phyloP scores from a whole-genome alignment of 2,329 filamentous ascomycete species.

The Orbilia oligospora region DNA sequence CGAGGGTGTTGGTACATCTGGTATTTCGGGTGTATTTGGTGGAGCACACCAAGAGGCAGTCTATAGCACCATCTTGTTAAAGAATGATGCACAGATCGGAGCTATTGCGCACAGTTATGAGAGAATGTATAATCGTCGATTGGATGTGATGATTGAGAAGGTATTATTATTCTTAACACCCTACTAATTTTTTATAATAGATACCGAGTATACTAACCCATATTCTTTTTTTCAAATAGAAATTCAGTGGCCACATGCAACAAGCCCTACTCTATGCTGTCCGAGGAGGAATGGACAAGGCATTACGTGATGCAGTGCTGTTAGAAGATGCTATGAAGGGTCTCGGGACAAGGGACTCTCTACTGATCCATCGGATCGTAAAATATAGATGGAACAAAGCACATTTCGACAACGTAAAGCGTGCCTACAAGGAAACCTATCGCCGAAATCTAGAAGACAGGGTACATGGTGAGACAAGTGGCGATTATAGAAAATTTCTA shows the following conservation, averaged over 20 bases:
- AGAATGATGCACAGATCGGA: slow-evolving; percentile 84
- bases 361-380: slow-evolving; percentile 82
- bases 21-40: slow-evolving; percentile 83
- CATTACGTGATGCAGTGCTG: slow-evolving; percentile 75
- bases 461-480: slow-evolving; percentile 86
- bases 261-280: slow-evolving; percentile 84
- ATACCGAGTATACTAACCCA: background rate
- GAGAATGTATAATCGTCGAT: slow-evolving; percentile 77
- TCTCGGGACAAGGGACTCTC: slow-evolving; percentile 85
- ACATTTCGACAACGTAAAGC: slow-evolving; percentile 82
- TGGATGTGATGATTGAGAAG: slow-evolving; percentile 82
- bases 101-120: slow-evolving; percentile 84
- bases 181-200: background rate
- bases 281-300: slow-evolving; percentile 81
- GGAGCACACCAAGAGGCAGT: slow-evolving; percentile 68
- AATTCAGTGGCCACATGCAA: slow-evolving; percentile 94
- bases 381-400: slow-evolving; percentile 85
- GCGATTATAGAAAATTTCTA: slow-evolving; percentile 84
- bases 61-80: slow-evolving; percentile 46
- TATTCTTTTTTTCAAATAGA: slow-evolving; percentile 21
- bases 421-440: slow-evolving; percentile 81
- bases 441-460: slow-evolving; percentile 76
- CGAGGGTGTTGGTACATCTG: slow-evolving; percentile 81
- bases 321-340: slow-evolving; percentile 90
- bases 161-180: slow-evolving; percentile 65